Conservation (phyloP, 2,329 filamentous ascomycete species). For the Dactylonectria estremocensis region DNA sequence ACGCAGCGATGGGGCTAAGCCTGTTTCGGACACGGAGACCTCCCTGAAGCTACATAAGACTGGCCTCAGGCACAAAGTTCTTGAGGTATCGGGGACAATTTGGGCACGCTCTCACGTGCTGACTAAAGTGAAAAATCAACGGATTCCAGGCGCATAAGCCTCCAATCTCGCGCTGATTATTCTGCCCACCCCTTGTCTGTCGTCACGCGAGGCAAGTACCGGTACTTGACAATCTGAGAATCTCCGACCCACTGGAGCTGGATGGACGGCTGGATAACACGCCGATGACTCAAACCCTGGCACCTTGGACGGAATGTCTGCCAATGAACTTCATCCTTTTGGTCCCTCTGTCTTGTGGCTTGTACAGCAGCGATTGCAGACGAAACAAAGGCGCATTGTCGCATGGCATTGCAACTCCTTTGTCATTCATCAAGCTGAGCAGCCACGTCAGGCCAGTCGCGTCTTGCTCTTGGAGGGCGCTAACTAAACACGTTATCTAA, state of each 20-base stretch:
- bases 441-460: constrained; percentile 19
- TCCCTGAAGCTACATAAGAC: constrained; percentile 32
- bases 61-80: constrained; percentile 44
- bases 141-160: neutral
- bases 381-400: constrained; percentile 31
- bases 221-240: constrained; percentile 29
- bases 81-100: constrained; percentile 37
- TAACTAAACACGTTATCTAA: constrained; percentile 24
- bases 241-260: constrained; percentile 23
- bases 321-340: constrained; percentile 32
- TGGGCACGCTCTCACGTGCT: constrained; percentile 38
- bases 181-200: constrained; percentile 12
- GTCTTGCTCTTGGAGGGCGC: constrained; percentile 7
- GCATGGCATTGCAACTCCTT: constrained; percentile 20
- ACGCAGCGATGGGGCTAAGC: constrained; percentile 42
- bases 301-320: constrained; percentile 32
- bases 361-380: constrained; percentile 25
- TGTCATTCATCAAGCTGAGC: constrained; percentile 28
- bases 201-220: constrained; percentile 33
- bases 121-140: constrained; percentile 35
- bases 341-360: constrained; percentile 6
- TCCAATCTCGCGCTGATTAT: constrained; percentile 27
- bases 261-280: constrained; percentile 32
- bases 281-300: constrained; percentile 45
- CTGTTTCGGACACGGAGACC: constrained; percentile 27